These are phyloP conservation scores for Musa acuminata DNA, from an alignment of 176 grass and related monocot species.

Conservation along the genomic window DNA sequence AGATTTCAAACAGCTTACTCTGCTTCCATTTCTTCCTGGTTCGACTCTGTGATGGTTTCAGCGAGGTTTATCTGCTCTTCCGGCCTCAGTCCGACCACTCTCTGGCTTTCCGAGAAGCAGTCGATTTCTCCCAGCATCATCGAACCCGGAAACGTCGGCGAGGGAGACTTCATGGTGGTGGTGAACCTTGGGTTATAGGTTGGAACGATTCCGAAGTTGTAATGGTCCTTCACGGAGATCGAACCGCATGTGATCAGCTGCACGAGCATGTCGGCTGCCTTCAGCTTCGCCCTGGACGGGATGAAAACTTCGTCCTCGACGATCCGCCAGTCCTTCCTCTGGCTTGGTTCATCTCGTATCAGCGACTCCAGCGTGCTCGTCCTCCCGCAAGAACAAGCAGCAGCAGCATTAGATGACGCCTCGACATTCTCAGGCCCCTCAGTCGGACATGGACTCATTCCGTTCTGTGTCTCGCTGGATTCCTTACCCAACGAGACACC, in stretches of 20 bases:
- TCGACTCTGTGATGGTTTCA: too few species aligned
- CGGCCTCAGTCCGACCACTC: slow-evolving; percentile 35
- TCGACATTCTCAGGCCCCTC: slow-evolving; percentile 27
- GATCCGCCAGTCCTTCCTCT: slow-evolving; percentile 49
- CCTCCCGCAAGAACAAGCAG: slow-evolving; percentile 28
- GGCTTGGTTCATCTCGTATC: slow-evolving; percentile 63
- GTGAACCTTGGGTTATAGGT: slow-evolving; percentile 69
- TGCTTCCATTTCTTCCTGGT: too few species aligned
- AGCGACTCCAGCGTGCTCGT: slow-evolving; percentile 78
- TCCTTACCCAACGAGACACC: slow-evolving; percentile 29
- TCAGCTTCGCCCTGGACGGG: slow-evolving; percentile 43
- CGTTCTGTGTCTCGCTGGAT: slow-evolving; percentile 32
- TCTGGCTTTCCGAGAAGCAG: slow-evolving; percentile 43
- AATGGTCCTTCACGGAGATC: slow-evolving; percentile 68
- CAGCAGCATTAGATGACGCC: slow-evolving; percentile 23
- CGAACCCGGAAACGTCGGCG: slow-evolving; percentile 51
- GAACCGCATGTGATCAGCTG: slow-evolving; percentile 80
- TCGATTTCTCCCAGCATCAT: slow-evolving; percentile 40
- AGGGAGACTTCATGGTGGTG: slow-evolving; percentile 63
- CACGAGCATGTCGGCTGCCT: slow-evolving; percentile 71
- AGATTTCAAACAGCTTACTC: not conserved
- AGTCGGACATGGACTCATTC: not conserved
- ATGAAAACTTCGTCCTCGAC: slow-evolving; percentile 47
- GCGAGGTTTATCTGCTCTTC: slow-evolving; percentile 26
- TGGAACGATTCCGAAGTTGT: slow-evolving; percentile 59